Base-by-base conservation (phyloP, 805 yeast species). In the Wickerhamomyces queroliae region DNA sequence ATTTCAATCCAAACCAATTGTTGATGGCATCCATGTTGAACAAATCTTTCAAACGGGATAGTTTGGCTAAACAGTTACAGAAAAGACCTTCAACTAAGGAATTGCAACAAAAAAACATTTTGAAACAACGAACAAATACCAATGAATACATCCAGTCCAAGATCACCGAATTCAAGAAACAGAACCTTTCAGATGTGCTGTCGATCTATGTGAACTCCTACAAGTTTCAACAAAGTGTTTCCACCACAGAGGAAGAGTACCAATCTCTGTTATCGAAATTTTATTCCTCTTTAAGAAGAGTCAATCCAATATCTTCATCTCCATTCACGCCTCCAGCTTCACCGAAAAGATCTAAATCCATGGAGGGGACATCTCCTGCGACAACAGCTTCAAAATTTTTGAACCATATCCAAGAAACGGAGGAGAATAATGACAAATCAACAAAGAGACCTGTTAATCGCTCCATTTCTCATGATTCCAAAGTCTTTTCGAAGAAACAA, bases 1-100 rank as follows among this genome's bases (percentile, higher is more conserved):
- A 28, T 9, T 42, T 45, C 25, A 47, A 36, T 26, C 27, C 35
- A 4, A 34, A 39, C 10, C 39, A 45, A 15, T 35, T 33, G 23
- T 27, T 40, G 7, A 21, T 42, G 12, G 27, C 29, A 4, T 33
- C 32, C 15, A 38, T 21, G 18, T 33, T 47, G 12, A 38, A 50
- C 22, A 45, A 41, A 24, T 48, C 53, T 3, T 40, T 52, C 29
- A 40, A 46, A 30, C 37, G 45, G 11, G 53, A 50, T 28, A 44
- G 43, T 2, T 26, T 53, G 5, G 26, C 46, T 1, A 53, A 50
- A 35, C 27, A 41, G 7, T 37, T 53, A n/a, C 43, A 43, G 18
- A 49, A 31, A 21, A 43, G 58, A 22, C 58, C 58, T 9, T 29
- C 37, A 7, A 31, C 37, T 13, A 13, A 43, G 8, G 56, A 51